Evolutionary conservation across 768 basidiomycete genomes (phyloP), one percentile per base, ranked within the genome.

Genomic region (Ramaria sp.): DNA sequence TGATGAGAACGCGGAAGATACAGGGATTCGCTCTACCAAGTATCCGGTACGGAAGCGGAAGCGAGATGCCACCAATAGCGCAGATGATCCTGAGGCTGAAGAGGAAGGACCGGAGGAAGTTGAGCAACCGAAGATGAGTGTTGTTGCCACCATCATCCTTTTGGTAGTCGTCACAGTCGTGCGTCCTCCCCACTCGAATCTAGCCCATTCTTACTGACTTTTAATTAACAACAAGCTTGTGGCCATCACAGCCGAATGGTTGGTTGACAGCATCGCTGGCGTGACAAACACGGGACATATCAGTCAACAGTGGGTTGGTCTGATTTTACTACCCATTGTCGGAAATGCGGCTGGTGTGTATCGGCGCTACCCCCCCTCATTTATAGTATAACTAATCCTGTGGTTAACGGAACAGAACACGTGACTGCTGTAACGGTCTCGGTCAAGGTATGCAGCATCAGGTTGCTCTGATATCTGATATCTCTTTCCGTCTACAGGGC

Each of bases 281-380:
- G 65, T 97, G 38, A 86, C 88, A 0, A 64, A 62, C 0, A 63
- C 64, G 0, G 81, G 82, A 22, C 15, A 24, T 7, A 85, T 98
- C 54, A 79, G 73, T 58, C 78, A 81, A 59, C 88, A 88, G 67
- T 98, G 92, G 65, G 84, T 96, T 59, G 93, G 89, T 12, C 69
- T 96, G 37, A 91, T 98, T 62, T 73, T 98, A 13, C 77, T 98
- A 7, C 95, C 95, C 6, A 91, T 96, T 38, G 92, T 93, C 13
- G 90, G 90, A 19, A 92, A 91, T 65, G 87, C 90, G 6, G 91
- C 88, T 55, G 88, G 88, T 86, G 56, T 31, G 72, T 64, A n/a
- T 47, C 42, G 57, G 4, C n/a, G n/a, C 30, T 20, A 50, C 24
- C 30, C 34, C 30, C 53, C 12, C 47, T n/a, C 12, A 54, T 59